These are phyloP conservation scores for Sporothrix sp. DNA, from an alignment of 2,329 filamentous ascomycete genomes.

Conservation along the genomic window DNA sequence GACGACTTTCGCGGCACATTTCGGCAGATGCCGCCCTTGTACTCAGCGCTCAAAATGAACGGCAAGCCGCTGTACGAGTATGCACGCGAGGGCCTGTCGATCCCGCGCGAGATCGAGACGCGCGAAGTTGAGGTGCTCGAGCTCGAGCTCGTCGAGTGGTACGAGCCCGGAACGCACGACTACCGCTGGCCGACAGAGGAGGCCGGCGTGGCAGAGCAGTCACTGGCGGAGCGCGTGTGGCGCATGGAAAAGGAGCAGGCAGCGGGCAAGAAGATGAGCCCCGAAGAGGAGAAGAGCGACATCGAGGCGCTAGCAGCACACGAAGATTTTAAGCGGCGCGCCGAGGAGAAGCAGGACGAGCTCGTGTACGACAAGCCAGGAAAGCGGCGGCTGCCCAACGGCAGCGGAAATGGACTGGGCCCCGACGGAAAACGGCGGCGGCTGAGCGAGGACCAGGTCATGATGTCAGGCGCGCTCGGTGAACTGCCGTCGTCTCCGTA, in stretches of 20 bases:
- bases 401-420: background rate
- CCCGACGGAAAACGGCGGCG: conserved; percentile 21
- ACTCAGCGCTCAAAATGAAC: conserved; percentile 84
- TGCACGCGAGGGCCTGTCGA: conserved; percentile 75
- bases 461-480: conserved; percentile 51
- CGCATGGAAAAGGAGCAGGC: conserved; percentile 49
- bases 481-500: conserved; percentile 35
- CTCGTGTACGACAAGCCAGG: conserved; percentile 43
- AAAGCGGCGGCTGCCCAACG: conserved; percentile 26
- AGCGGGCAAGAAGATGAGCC: conserved; percentile 35
- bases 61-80: conserved; percentile 96
- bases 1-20: conserved; percentile 69
- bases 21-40: conserved; percentile 84
- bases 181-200: conserved; percentile 74
- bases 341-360: conserved; percentile 47
- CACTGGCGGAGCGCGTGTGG: conserved; percentile 63
- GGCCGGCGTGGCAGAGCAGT: conserved; percentile 64
- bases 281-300: conserved; percentile 47
- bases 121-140: conserved; percentile 68
- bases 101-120: conserved; percentile 75
- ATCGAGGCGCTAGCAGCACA: conserved; percentile 45
- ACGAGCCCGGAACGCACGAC: conserved; percentile 69
- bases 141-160: conserved; percentile 75
- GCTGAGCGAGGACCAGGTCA: conserved; percentile 23
- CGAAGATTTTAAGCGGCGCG: conserved; percentile 48